These are phyloP conservation scores for Pseudoneurospora amorphoporcata DNA, from an alignment of 495 filamentous ascomycete species.

Conservation along the genomic window DNA sequence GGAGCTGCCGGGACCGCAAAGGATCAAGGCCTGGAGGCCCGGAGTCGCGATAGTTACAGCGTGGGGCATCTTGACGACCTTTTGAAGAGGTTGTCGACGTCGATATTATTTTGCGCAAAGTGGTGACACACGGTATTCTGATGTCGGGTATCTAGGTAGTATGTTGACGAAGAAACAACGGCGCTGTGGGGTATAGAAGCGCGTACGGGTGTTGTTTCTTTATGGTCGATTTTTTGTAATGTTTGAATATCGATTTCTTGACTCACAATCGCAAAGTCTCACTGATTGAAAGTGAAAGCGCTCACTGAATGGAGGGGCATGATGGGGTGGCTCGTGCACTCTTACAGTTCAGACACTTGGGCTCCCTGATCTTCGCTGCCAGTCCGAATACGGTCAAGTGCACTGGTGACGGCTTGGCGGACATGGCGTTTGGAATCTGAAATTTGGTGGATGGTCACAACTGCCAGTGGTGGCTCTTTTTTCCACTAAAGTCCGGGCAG, in stretches of 20 bases:
- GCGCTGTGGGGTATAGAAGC: neutral
- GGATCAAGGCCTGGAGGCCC: conserved; percentile 86
- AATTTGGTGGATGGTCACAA: neutral
- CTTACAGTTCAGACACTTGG: neutral
- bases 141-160: neutral
- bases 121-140: neutral
- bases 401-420: neutral
- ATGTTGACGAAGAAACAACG: neutral
- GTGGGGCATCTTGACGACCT: conserved; percentile 50
- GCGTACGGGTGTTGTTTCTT: neutral
- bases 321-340: conserved; percentile 9
- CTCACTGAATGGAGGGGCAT: conserved; percentile 7
- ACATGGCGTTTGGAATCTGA: neutral
- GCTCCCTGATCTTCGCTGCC: neutral
- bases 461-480: neutral
- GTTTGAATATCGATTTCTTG: conserved; percentile 5
- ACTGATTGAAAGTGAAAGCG: conserved; percentile 5
- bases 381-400: neutral
- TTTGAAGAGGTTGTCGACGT: neutral
- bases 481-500: neutral
- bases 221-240: neutral
- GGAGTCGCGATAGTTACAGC: conserved; percentile 57
- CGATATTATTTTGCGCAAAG: neutral
- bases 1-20: conserved; percentile 84
- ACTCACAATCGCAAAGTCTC: conserved; percentile 10